Percentiles rank a stretch among this genome's conserved stretches.
Conservation (phyloP, 1,284 basidiomycete species). For the Ceratobasidium sp. region DNA sequence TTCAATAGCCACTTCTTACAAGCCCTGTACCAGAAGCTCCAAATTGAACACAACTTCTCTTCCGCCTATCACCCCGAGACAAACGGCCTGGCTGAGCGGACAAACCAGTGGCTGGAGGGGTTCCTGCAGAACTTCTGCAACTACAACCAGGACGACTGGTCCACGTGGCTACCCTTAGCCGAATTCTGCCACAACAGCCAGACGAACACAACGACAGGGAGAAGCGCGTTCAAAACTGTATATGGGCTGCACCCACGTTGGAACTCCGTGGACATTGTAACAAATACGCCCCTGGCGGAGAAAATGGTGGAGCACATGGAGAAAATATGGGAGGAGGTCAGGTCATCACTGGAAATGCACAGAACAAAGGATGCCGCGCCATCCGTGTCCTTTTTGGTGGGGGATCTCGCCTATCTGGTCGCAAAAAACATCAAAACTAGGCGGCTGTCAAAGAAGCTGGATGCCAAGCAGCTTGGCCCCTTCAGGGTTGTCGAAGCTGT, state of each 20-base stretch:
- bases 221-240: conserved; percentile 51
- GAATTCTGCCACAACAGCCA: conserved; percentile 50
- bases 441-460: conserved; percentile 52
- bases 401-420: conserved; percentile 49
- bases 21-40: conserved; percentile 53
- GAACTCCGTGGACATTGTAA: not conserved
- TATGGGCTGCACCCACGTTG: not conserved
- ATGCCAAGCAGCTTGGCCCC: conserved; percentile 49
- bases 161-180: conserved; percentile 48
- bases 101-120: conserved; percentile 63
- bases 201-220: conserved; percentile 37
- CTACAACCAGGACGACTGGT: conserved; percentile 51
- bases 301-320: not conserved
- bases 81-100: conserved; percentile 62
- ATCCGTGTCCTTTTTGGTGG: conserved; percentile 42
- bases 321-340: not conserved
- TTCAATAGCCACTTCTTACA: conserved; percentile 52
- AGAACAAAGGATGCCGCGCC: conserved; percentile 2
- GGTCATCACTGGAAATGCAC: not conserved
- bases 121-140: conserved; percentile 51
- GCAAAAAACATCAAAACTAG: conserved; percentile 49
- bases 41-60: conserved; percentile 56
- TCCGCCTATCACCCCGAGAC: conserved; percentile 55
- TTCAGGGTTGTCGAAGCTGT: conserved; percentile 47
- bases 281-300: not conserved